Percentiles rank a stretch among this genome's conserved stretches.
Evolutionary conservation across 164 flowering plant species (phyloP).

Genomic region (Platanus orientalis): DNA sequence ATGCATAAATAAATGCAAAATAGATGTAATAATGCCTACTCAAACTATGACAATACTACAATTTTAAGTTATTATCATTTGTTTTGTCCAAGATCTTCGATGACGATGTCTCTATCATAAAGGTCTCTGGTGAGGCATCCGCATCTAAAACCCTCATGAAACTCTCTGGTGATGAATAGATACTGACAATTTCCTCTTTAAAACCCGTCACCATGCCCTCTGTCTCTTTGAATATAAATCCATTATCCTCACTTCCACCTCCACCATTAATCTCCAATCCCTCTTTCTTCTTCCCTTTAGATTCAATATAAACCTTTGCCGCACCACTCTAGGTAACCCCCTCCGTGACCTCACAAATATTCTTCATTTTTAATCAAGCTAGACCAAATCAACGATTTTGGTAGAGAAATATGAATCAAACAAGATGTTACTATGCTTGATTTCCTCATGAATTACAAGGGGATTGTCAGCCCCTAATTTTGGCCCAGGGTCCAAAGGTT

Average conservation of each 20-base stretch:
- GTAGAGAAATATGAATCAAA: conserved; percentile 61
- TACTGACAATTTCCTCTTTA: conserved; percentile 44
- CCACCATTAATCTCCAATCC: conserved; percentile 14
- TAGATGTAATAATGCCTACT: too few species aligned
- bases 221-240: conserved; percentile 61
- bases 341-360: conserved; percentile 1
- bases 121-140: conserved; percentile 44
- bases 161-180: conserved; percentile 52
- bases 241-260: conserved; percentile 43
- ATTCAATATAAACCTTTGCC: conserved; percentile 10
- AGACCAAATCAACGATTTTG: conserved; percentile 87
- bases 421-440: conserved; percentile 88
- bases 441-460: conserved; percentile 82
- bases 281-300: conserved; percentile 14
- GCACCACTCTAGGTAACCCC: conserved; percentile 1
- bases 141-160: conserved; percentile 28
- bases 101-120: conserved; percentile 39
- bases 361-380: conserved; percentile 50
- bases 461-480: too few species aligned
- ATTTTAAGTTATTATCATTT: too few species aligned
- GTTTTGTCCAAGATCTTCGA: conserved; percentile 48
- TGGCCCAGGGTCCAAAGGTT: too few species aligned
- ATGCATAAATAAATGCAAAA: too few species aligned
- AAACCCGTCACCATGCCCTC: conserved; percentile 58
- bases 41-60: too few species aligned